phyloP scores from a whole-genome alignment of 495 filamentous ascomycete species.

The Neurospora sp. region DNA sequence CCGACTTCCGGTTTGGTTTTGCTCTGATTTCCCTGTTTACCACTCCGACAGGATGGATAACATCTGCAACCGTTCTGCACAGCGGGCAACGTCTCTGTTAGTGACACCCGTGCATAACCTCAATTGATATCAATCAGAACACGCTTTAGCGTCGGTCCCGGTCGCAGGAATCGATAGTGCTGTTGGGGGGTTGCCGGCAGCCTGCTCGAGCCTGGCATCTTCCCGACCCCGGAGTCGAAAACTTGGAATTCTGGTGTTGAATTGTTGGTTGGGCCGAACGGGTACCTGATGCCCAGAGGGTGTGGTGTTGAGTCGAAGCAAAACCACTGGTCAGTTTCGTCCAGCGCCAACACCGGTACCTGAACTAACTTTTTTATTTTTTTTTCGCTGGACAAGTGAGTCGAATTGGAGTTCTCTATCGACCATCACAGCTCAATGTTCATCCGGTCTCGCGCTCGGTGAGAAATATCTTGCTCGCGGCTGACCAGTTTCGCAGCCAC shows the following conservation, averaged over 20 bases:
- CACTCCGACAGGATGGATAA: not conserved
- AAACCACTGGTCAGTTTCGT: not conserved
- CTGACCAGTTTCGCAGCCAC: not conserved
- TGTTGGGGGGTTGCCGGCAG: not conserved
- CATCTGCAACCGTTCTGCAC: not conserved
- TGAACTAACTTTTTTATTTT: not conserved
- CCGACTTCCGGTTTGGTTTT: not conserved
- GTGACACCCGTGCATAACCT: not conserved
- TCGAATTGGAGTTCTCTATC: not conserved
- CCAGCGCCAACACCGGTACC: not conserved
- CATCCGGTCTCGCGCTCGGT: not conserved
- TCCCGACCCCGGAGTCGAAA: not conserved
- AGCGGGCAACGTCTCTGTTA: not conserved
- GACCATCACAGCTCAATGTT: not conserved
- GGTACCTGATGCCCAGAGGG: not conserved
- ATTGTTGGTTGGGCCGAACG: not conserved
- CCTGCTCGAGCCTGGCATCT: not conserved
- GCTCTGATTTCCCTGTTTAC: not conserved
- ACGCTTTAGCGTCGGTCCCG: not conserved
- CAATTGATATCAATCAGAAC: not conserved
- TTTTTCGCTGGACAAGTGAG: not conserved
- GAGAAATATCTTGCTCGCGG: not conserved
- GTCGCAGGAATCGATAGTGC: not conserved
- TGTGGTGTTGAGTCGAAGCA: not conserved
- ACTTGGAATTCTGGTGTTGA: not conserved